Evolutionary conservation across 1,284 basidiomycete species (phyloP), one percentile per base, ranked within the genome.

Genomic region (Prillingera fragicola): DNA sequence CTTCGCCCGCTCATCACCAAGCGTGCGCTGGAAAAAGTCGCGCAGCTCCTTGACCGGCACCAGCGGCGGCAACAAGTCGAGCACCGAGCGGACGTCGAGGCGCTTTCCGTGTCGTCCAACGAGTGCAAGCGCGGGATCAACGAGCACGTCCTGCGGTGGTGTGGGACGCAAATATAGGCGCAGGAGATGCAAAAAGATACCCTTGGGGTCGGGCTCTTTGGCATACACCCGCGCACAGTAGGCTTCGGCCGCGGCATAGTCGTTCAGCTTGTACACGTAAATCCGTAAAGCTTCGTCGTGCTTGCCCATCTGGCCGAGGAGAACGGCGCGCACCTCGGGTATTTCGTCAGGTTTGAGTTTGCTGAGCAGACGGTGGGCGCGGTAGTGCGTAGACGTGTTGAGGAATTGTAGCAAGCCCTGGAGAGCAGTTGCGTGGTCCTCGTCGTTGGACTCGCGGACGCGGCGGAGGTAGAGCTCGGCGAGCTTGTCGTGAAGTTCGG

Each of bases 271-370:
- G 62, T 94, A 85, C 1, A 92, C 90, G 65, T 97, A 97, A 21
- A 95, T 80, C 60, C 88, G 84, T 19, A 99, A 78, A 0, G 94
- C 94, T 48, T 84, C 87, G 56, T 94, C 87, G 59, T 98, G 91
- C 48, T 87, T 82, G 1, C 87, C 89, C 48, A 97, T 77, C 17
- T 86, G 79, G 3, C 94, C 95, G 4, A 97, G 75, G 4, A 98
- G 76, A 43, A 94, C 80, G 0, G 95, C 94, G 28, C 90, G 81
- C 1, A 87, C 88, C 64, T 94, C 87, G 48, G 80, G 87, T 38
- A 91, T 74, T 54, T 87, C 87, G 55, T 89, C 83, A 1, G 79
- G 76, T 0, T 85, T 84, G 6, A 96, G 69, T 18, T 80, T 69
- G 7, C 79, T 83, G 56, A 94, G 84, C 14, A 97, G 67, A 5